Evolutionary conservation across 805 yeast species (phyloP).

Genomic region (Schizosaccharomyces japonicus): DNA sequence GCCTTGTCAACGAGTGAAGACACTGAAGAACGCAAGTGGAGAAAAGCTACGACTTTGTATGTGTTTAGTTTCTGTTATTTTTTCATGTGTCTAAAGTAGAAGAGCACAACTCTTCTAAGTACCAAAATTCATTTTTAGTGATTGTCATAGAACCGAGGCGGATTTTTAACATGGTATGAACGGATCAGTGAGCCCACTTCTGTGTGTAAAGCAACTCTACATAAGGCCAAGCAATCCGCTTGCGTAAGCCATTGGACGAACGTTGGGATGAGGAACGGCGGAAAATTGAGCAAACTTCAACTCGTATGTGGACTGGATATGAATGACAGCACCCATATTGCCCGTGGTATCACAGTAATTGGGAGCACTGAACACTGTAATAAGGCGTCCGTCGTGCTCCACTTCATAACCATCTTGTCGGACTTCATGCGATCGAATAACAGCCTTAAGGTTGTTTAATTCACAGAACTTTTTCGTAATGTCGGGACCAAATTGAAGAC

Average conservation of each 20-base stretch:
- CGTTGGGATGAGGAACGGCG: slow-evolving; percentile 74
- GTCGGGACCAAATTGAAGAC: slow-evolving; percentile 92
- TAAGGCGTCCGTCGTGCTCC: slow-evolving; percentile 66
- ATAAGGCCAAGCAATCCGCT: slow-evolving; percentile 5
- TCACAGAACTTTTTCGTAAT: slow-evolving; percentile 60
- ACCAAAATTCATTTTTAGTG: too few species aligned
- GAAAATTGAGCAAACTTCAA: slow-evolving; percentile 32
- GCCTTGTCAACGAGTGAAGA: too few species aligned
- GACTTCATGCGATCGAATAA: slow-evolving; percentile 87
- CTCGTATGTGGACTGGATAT: slow-evolving; percentile 29
- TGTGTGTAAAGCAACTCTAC: too few species aligned
- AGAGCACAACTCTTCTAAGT: too few species aligned
- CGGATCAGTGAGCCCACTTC: too few species aligned
- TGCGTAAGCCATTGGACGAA: slow-evolving; percentile 59
- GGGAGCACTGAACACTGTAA: slow-evolving; percentile 96
- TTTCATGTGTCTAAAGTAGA: too few species aligned
- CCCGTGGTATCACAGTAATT: slow-evolving; percentile 73
- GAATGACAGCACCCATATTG: slow-evolving; percentile 72
- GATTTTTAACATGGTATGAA: too few species aligned
- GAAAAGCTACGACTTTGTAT: too few species aligned
- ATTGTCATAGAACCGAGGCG: too few species aligned
- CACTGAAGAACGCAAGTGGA: too few species aligned
- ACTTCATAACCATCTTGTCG: slow-evolving; percentile 72
- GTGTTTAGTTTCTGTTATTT: too few species aligned
- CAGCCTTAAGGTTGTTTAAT: slow-evolving; percentile 44